Base-by-base conservation (phyloP, 257 asterid species). In the Cinchona pubescens region DNA sequence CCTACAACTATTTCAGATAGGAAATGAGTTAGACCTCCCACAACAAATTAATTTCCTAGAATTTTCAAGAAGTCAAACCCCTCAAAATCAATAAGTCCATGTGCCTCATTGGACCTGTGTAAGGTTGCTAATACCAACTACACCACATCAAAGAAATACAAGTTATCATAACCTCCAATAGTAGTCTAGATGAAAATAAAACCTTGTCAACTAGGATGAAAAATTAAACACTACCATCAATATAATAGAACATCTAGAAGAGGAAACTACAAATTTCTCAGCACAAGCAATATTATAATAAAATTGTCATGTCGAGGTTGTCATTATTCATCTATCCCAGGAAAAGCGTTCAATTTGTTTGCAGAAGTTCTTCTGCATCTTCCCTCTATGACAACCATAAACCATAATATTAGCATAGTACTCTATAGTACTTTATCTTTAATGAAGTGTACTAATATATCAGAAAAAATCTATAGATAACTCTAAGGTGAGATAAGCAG, bases 101-200 rank as follows among this genome's bases (percentile, higher is more conserved):
- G 89, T 77, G 78, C 67, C 72, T 45, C 86, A 59, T 81, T 82
- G 49, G 96, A 74, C 88, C 92, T 85, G 49, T 89, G 91, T 78
- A 94, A 71, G 71, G 97, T 95, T 82, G 96, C 80, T 87, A 94
- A 77, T 71, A 97, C 97, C 82, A 94, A 90, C 98, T 94, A 87
- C 87, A 85, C 63, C 63, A 67, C 78, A 67, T 43, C 77, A 48
- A 51, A 32, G 48, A 32, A 46, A 62, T 32, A 69, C 69, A 60
- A 43, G 40, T 37, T 72, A 38, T 12, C 35, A 71, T 38, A 4
- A 38, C 29, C 8, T 55, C 27, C 10, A 61, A 23, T 34, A 16
- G 35, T 23, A 66, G 14, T 63, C n/a, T n/a, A n/a, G 8, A 27
- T 21, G 1, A 34, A 8, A 3, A 6, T 25, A 11, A 61, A 62